Percentiles rank a stretch among this genome's conserved stretches.
Conservation (phyloP, 2,329 filamentous ascomycete species). For the Cucurbitaria berberidis region DNA sequence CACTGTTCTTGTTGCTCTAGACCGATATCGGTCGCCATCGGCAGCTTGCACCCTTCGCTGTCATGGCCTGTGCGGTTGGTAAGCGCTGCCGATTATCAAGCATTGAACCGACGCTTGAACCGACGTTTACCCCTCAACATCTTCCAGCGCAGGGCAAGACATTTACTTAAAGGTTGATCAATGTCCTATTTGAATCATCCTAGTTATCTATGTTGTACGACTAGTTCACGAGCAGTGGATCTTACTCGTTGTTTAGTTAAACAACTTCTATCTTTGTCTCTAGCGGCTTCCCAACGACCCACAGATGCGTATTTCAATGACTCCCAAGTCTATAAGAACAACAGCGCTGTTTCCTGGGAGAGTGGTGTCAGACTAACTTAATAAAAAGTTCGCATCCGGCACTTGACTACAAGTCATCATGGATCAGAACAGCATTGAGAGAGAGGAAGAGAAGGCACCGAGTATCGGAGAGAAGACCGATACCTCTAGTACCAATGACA, state of each 20-base stretch:
- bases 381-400: no score
- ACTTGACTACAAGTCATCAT: background rate
- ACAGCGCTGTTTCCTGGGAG: no score
- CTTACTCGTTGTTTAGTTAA: no score
- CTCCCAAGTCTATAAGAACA: background rate
- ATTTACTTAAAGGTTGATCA: background rate
- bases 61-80: background rate
- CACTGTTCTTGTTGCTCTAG: no score
- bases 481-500: constrained; percentile 3
- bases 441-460: background rate
- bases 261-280: background rate
- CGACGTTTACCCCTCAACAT: constrained; percentile 9
- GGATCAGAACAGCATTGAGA: background rate
- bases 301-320: background rate
- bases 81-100: no score
- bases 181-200: background rate
- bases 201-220: background rate
- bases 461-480: constrained; percentile 17
- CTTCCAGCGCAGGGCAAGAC: constrained; percentile 2
- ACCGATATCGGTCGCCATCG: background rate
- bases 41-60: background rate
- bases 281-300: background rate
- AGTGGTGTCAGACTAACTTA: no score
- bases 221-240: background rate
- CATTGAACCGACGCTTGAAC: no score